phyloP scores from a whole-genome alignment of 2,329 filamentous ascomycete species.

The Pseudophaeomoniella oleicola region DNA sequence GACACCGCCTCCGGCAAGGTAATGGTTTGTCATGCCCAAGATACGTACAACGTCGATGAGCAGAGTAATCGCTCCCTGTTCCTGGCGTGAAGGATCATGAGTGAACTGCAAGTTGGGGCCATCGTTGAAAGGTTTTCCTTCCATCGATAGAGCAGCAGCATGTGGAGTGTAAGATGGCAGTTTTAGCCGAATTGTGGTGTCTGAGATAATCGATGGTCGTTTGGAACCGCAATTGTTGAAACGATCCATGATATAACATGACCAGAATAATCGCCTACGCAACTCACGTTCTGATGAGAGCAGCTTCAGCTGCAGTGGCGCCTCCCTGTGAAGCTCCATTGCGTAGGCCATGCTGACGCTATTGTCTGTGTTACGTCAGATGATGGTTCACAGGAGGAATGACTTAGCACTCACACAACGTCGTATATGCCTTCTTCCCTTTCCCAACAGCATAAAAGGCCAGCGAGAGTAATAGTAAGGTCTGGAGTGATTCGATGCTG shows the following conservation, averaged over 20 bases:
- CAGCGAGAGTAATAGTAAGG: conserved; percentile 59
- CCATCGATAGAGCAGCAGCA: conserved; percentile 45
- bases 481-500: conserved; percentile 62
- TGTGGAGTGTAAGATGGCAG: conserved; percentile 60
- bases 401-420: conserved; percentile 45
- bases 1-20: conserved; percentile 70
- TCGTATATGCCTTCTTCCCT: conserved; percentile 77
- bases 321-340: conserved; percentile 65
- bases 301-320: conserved; percentile 47
- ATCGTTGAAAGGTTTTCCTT: conserved; percentile 69
- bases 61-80: conserved; percentile 63
- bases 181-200: conserved; percentile 60
- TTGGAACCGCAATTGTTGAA: conserved; percentile 71
- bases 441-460: conserved; percentile 64
- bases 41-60: conserved; percentile 75
- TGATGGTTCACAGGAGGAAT: not conserved
- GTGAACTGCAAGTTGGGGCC: conserved; percentile 64
- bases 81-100: conserved; percentile 52
- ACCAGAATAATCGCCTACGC: conserved; percentile 72
- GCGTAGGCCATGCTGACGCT: conserved; percentile 73
- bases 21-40: conserved; percentile 68
- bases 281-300: conserved; percentile 59
- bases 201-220: conserved; percentile 63
- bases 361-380: conserved; percentile 36
- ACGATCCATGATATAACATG: conserved; percentile 75